phyloP scores from a whole-genome alignment of 257 asterid genomes.

The Solanum acaule region DNA sequence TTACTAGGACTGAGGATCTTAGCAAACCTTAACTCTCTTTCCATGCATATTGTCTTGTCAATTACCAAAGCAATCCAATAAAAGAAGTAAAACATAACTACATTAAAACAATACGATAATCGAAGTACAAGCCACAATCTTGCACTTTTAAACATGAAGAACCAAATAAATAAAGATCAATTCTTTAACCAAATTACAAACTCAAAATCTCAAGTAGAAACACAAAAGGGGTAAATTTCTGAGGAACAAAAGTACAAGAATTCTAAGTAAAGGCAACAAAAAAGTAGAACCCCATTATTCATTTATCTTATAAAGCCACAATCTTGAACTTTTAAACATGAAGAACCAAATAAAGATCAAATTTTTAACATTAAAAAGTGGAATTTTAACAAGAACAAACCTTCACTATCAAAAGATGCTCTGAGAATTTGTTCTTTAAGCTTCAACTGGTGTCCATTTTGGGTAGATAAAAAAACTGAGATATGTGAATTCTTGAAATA shows the following conservation, averaged over 20 bases:
- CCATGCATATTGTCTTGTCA: too few species aligned
- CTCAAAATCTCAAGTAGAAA: not conserved
- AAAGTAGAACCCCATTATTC: not conserved
- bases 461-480: slow-evolving; percentile 4
- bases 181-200: not conserved
- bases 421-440: slow-evolving; percentile 18
- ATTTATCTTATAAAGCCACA: not conserved
- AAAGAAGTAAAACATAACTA: too few species aligned
- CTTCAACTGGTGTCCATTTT: slow-evolving; percentile 20
- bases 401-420: slow-evolving; percentile 40
- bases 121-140: too few species aligned
- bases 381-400: not conserved
- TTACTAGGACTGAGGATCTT: not conserved
- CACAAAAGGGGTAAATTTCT: too few species aligned
- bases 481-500: slow-evolving; percentile 4
- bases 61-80: too few species aligned
- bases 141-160: not conserved
- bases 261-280: not conserved
- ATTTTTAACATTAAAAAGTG: not conserved
- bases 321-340: not conserved
- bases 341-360: not conserved
- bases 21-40: not conserved
- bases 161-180: not conserved
- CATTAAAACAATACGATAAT: too few species aligned
- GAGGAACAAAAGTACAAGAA: not conserved